These are phyloP conservation scores for Phlyctochytrium planicorne DNA, from an alignment of 192 early-diverging fungal species.

Conservation along the genomic window DNA sequence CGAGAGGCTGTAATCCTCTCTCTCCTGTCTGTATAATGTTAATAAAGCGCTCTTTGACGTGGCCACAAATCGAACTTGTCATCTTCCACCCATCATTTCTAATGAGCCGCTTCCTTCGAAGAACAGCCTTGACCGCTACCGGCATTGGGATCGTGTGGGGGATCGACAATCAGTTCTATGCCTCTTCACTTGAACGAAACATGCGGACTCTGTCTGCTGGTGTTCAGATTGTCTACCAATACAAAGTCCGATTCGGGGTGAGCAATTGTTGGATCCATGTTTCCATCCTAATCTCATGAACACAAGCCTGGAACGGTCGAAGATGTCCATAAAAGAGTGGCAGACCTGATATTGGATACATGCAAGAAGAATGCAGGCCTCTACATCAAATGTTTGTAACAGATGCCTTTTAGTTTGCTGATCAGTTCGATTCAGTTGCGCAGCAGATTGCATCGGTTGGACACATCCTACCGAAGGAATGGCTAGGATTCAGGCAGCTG, in stretches of 20 bases:
- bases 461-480: constrained; percentile 47
- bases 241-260: constrained; percentile 4
- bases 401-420: constrained; percentile 59
- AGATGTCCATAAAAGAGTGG: constrained; percentile 70
- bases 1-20: too few species aligned
- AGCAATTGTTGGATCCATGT: constrained; percentile 31
- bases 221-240: constrained; percentile 21
- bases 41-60: too few species aligned
- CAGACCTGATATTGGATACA: constrained; percentile 68
- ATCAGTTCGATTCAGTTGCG: constrained; percentile 14
- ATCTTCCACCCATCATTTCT: too few species aligned
- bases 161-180: background rate
- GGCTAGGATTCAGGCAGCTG: constrained; percentile 58
- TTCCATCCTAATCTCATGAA: constrained; percentile 73
- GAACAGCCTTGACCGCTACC: too few species aligned
- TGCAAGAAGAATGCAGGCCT: constrained; percentile 82
- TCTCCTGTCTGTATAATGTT: too few species aligned
- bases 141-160: background rate
- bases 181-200: constrained; percentile 18
- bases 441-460: constrained; percentile 48
- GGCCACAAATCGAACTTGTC: too few species aligned
- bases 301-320: constrained; percentile 57
- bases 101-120: too few species aligned
- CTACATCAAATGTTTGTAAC: constrained; percentile 87
- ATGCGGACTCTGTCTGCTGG: constrained; percentile 31